Evolutionary conservation across 108 stramenopile species (phyloP).

Genomic region (Nannochloropsis granulata): DNA sequence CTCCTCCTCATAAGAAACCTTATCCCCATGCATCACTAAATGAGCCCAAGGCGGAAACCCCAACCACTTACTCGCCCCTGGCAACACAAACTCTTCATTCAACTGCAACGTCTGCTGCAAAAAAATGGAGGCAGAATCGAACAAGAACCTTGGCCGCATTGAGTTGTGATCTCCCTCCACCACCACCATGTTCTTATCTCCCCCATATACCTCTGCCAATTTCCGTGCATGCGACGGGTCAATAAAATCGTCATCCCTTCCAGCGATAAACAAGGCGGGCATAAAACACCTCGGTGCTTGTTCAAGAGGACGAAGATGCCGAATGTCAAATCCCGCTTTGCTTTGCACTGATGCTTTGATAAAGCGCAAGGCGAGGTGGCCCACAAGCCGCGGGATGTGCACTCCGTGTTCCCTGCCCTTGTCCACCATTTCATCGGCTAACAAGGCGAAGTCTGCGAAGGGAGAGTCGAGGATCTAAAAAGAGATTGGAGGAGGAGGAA

Average conservation of each 20-base stretch:
- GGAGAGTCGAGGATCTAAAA: constrained; percentile 77
- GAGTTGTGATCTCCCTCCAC: constrained; percentile 97
- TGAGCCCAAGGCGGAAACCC: background rate
- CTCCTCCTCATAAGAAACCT: background rate
- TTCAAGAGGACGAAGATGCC: background rate
- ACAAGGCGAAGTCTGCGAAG: constrained; percentile 73
- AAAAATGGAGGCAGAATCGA: constrained; percentile 84
- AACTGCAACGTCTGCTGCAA: constrained; percentile 68
- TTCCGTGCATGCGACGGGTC: constrained; percentile 58
- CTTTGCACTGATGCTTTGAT: constrained; percentile 65
- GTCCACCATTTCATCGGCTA: constrained; percentile 93
- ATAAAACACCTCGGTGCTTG: constrained; percentile 51
- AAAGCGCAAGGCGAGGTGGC: constrained; percentile 59
- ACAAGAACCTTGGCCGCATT: constrained; percentile 81
- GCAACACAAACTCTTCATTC: constrained; percentile 13
- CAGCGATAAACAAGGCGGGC: constrained; percentile 83
- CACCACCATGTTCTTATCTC: constrained; percentile 88
- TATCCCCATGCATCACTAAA: background rate
- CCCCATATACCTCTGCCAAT: constrained; percentile 72
- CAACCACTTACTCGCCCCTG: background rate
- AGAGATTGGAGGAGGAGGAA: background rate
- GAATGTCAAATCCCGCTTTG: constrained; percentile 76
- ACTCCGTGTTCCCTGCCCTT: constrained; percentile 69
- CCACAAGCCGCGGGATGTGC: constrained; percentile 55
- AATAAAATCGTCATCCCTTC: constrained; percentile 86